These are phyloP conservation scores for Xylaria scruposa DNA, from an alignment of 495 filamentous ascomycete species.

Conservation along the genomic window DNA sequence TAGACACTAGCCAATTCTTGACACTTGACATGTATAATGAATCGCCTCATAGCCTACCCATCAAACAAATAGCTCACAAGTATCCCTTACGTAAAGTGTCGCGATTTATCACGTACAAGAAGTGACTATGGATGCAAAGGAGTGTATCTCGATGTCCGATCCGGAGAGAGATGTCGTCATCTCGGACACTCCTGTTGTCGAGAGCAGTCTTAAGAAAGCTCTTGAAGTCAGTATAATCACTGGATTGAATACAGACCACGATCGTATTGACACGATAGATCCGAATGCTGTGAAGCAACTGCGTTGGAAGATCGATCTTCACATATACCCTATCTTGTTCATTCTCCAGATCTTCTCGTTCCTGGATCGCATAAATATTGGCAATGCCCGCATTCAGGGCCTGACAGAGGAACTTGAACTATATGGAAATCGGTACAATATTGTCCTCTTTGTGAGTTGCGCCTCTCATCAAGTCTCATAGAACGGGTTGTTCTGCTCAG, in stretches of 20 bases:
- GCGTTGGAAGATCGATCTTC: constrained; percentile 46
- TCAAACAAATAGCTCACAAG: not conserved
- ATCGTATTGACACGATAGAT: constrained; percentile 24
- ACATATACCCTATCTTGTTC: constrained; percentile 50
- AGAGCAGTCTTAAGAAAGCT: not conserved
- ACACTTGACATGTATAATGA: not conserved
- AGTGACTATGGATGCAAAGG: not conserved
- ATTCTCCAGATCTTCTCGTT: constrained; percentile 54
- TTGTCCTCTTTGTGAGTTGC: constrained; percentile 60
- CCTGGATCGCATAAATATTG: constrained; percentile 65
- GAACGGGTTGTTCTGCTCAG: not conserved
- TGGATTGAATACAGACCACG: not conserved
- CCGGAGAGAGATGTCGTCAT: not conserved
- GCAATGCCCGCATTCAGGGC: constrained; percentile 68
- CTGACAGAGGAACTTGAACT: constrained; percentile 65
- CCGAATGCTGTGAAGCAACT: constrained; percentile 39
- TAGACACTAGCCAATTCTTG: not conserved
- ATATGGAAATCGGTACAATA: constrained; percentile 62
- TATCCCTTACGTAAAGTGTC: not conserved
- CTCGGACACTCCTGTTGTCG: not conserved
- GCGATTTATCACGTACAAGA: not conserved
- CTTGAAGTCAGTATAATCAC: not conserved
- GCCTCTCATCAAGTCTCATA: not conserved
- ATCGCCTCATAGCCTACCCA: not conserved
- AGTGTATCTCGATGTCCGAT: not conserved